A percentile compares a stretch with the other conserved stretches of the same genome.
These are phyloP conservation scores for Linnemannia exigua DNA, from an alignment of 192 early-diverging fungal genomes.

Conservation along the genomic window DNA sequence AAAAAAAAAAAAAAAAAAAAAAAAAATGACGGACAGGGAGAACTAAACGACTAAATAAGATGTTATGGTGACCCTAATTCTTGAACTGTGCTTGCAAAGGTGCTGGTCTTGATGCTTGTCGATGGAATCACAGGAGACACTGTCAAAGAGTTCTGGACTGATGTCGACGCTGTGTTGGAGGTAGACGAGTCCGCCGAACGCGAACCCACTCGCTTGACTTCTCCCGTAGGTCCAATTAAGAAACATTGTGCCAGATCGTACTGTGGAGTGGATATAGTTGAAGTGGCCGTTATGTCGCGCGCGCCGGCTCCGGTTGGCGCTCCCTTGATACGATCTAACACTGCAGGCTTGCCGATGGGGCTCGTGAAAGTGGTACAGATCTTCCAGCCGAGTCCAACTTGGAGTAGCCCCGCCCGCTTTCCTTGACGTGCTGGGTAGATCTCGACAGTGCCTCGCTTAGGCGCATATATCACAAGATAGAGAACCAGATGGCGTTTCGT, in stretches of 20 bases:
- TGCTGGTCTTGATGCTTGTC: background rate
- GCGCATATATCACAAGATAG: constrained; percentile 75
- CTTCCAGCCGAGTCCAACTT: constrained; percentile 72
- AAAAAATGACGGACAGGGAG: too few species aligned
- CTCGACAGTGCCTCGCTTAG: constrained; percentile 73
- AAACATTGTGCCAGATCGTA: constrained; percentile 62
- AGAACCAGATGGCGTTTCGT: constrained; percentile 43
- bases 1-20: too few species aligned
- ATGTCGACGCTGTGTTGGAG: constrained; percentile 6
- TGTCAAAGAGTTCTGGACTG: constrained; percentile 1
- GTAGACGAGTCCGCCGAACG: constrained; percentile 4
- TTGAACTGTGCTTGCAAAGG: background rate
- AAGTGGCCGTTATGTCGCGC: background rate
- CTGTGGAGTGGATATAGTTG: background rate
- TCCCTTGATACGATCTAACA: constrained; percentile 48
- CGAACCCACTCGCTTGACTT: constrained; percentile 56
- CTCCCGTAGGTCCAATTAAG: constrained; percentile 67
- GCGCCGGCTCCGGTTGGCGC: background rate
- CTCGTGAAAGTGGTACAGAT: constrained; percentile 62
- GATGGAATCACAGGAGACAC: constrained; percentile 10
- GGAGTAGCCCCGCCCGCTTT: constrained; percentile 67
- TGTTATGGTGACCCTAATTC: background rate
- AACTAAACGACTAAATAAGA: background rate
- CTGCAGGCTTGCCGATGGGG: constrained; percentile 59
- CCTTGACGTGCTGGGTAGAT: constrained; percentile 75